phyloP scores from a whole-genome alignment of 1,284 basidiomycete species.

The Ustilago vetiveriae region DNA sequence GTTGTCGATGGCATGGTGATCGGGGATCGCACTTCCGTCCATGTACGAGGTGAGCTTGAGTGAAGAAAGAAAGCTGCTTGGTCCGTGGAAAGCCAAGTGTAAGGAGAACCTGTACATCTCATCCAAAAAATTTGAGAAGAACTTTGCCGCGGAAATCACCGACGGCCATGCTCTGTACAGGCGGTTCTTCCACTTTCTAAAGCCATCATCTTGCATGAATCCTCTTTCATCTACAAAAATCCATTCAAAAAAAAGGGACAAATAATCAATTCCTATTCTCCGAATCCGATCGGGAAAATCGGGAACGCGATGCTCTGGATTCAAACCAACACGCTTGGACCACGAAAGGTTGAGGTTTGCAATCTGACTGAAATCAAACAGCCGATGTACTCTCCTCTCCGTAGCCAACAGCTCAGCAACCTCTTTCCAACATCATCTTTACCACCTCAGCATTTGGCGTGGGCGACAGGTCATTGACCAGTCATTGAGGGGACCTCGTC shows the following conservation, averaged over 20 bases:
- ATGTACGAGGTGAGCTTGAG: neutral
- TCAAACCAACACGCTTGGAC: conserved; percentile 28
- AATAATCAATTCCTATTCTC: neutral
- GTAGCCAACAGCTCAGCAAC: neutral
- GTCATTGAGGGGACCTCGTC: neutral
- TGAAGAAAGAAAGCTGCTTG: no score
- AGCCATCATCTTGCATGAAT: neutral
- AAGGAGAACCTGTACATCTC: conserved; percentile 5
- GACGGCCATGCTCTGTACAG: no score
- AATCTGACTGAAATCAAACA: neutral
- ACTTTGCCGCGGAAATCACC: conserved; percentile 15
- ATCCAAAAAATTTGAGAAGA: conserved; percentile 21
- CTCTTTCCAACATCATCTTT: neutral
- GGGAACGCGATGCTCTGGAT: neutral
- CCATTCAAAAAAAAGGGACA: neutral
- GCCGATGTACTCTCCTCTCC: neutral
- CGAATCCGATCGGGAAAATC: conserved; percentile 8
- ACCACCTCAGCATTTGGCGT: neutral
- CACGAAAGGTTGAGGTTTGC: conserved; percentile 2
- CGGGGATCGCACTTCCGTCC: neutral
- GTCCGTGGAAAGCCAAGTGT: no score
- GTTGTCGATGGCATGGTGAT: conserved; percentile 30
- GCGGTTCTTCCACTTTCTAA: no score
- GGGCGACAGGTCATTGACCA: no score
- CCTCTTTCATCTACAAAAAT: no score